Percentiles rank a stretch among this genome's conserved stretches.
Conservation (phyloP, 2,329 filamentous ascomycete genomes). For the Tolypocladium pustulatum region DNA sequence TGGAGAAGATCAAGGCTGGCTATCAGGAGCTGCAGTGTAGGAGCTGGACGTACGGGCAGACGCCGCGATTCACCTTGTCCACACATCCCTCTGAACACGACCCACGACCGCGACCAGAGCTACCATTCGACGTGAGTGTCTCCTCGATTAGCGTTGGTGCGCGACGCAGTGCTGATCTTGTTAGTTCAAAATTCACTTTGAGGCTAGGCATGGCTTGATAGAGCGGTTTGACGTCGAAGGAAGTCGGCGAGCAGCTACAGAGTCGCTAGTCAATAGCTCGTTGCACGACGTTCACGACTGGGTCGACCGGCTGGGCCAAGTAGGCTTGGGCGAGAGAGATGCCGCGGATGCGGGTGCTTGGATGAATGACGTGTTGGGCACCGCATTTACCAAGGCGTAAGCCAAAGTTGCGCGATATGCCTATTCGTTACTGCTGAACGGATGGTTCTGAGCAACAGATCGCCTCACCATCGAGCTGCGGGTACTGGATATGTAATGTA, state of each 20-base stretch:
- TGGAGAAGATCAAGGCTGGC: conserved; percentile 35
- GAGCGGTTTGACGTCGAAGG: conserved; percentile 19
- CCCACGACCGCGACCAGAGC: conserved; percentile 40
- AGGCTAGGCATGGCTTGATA: conserved; percentile 25
- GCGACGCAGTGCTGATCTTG: neutral
- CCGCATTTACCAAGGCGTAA: conserved; percentile 12
- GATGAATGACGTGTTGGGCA: conserved; percentile 20
- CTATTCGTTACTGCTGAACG: too few species aligned
- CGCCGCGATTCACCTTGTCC: conserved; percentile 69
- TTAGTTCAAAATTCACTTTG: conserved; percentile 23
- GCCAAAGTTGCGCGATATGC: too few species aligned
- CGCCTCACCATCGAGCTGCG: neutral
- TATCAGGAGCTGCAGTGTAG: conserved; percentile 35
- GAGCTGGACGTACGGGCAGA: conserved; percentile 77
- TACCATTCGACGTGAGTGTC: conserved; percentile 34
- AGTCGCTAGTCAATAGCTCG: neutral
- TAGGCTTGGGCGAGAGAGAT: conserved; percentile 13
- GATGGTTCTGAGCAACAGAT: too few species aligned
- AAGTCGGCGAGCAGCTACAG: neutral
- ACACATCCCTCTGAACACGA: conserved; percentile 49
- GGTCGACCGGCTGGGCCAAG: conserved; percentile 10
- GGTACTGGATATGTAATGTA: neutral
- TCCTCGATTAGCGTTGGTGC: too few species aligned
- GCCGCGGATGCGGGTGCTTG: conserved; percentile 15
- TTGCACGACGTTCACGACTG: conserved; percentile 16